Evolutionary conservation across 441 rosid genomes (phyloP).

Genomic region (Biscutella laevigata): DNA sequence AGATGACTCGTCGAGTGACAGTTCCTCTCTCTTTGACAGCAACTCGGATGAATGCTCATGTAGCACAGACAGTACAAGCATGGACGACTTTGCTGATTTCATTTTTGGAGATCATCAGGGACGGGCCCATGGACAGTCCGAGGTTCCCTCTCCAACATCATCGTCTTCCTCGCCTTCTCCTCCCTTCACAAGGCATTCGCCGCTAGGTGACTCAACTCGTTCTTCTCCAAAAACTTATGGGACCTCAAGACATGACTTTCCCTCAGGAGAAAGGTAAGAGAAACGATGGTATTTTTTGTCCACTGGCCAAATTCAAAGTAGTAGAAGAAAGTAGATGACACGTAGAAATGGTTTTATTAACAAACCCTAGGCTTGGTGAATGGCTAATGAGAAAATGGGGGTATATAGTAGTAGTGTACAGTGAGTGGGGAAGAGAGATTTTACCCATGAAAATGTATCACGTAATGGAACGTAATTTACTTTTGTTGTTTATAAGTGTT

Average conservation of each 20-base stretch:
- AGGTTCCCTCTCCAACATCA: constrained; percentile 45
- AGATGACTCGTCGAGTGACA: constrained; percentile 83
- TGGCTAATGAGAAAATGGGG: background rate
- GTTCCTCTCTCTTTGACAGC: constrained; percentile 72
- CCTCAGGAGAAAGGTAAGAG: constrained; percentile 24
- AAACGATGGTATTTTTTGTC: constrained; percentile 31
- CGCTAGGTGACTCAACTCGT: constrained; percentile 17
- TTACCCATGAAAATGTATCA: constrained; percentile 23
- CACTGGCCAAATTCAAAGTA: constrained; percentile 25
- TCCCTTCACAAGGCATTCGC: constrained; percentile 34
- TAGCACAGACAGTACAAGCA: constrained; percentile 77
- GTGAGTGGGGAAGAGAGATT: constrained; percentile 24
- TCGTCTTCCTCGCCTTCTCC: constrained; percentile 62
- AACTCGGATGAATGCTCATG: constrained; percentile 82
- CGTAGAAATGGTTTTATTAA: constrained; percentile 23
- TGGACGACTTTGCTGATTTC: constrained; percentile 70
- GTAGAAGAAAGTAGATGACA: constrained; percentile 26
- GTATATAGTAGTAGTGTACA: constrained; percentile 29
- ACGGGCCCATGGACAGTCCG: constrained; percentile 40
- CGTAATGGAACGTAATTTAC: background rate
- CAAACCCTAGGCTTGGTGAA: constrained; percentile 22
- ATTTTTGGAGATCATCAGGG: constrained; percentile 49
- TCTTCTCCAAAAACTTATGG: constrained; percentile 24
- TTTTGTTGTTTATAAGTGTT: constrained; percentile 20
- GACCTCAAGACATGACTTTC: constrained; percentile 24